Conservation (phyloP, 805 yeast genomes). For the Torulaspora franciscae region DNA sequence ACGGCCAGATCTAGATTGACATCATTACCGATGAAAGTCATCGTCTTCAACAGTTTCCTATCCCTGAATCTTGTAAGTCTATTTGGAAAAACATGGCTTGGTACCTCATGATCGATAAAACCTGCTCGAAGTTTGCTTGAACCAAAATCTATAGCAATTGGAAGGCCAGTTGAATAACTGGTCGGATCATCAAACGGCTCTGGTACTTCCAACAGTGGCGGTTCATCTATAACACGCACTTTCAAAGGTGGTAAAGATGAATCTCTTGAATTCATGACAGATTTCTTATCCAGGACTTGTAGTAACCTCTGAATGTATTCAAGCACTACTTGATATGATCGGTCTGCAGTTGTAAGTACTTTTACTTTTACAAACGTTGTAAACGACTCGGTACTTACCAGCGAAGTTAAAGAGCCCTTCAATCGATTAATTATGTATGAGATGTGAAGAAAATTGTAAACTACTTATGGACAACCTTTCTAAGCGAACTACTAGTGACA, state of each 20-base stretch:
- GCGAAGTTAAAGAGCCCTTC: background rate
- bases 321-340: background rate
- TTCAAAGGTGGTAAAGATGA: conserved; percentile 28
- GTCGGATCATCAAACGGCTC: conserved; percentile 32
- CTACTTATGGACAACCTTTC: background rate
- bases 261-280: conserved; percentile 23
- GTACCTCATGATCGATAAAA: conserved; percentile 41
- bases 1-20: conserved; percentile 64
- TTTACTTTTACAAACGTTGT: background rate
- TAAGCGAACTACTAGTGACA: background rate
- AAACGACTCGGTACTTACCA: background rate
- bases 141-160: conserved; percentile 89
- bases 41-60: conserved; percentile 54
- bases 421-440: background rate
- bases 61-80: conserved; percentile 73
- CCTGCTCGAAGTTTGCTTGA: conserved; percentile 58
- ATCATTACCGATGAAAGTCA: conserved; percentile 81
- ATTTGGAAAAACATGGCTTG: conserved; percentile 66
- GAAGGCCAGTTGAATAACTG: conserved; percentile 40
- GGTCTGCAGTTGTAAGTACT: background rate
- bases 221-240: conserved; percentile 28
- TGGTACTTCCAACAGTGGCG: conserved; percentile 31
- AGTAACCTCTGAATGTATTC: background rate
- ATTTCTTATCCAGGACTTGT: background rate
- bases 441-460: background rate